Evolutionary conservation across 176 grass and related monocot genomes (phyloP), one percentile per base, ranked within the genome.

Genomic region (Ensete glaucum): DNA sequence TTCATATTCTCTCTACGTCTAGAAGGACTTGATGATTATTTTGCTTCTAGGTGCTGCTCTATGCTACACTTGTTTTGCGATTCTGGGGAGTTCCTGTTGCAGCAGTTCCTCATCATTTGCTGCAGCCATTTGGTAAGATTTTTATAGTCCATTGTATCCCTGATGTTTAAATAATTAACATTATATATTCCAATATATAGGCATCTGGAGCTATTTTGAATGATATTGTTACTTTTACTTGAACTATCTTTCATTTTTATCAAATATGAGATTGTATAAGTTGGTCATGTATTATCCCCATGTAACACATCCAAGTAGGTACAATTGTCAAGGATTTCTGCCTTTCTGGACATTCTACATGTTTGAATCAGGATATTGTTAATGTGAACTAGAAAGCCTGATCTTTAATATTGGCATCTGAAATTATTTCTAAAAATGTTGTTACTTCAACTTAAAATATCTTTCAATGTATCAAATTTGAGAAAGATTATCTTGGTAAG

Each of bases 91-190:
- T 54, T 76, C 90, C 88, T 54, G 82, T 99, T 54, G 81, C 95
- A 58, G 86, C 82, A 55, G 84, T 94, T 72, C 90, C 95, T 65
- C 56, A 94, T 62, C 88, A 94, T 80, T 84, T 97, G 78, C 65
- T 97, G 63, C 93, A 97, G 67, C 90, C 93, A 49, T 97, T 97
- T 22, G 93, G 90, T 97, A 64, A 92, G 5, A n/a, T 52, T 8
- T 51, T 52, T 72, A 72, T 13, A 11, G n/a, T 9, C 1, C 34
- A 16, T 16, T 63, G 25, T 62, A 11, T 12, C 21, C 48, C 25
- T 19, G 6, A 3, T 20, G 2, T 26, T 48, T 9, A 13, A 60
- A 22, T 50, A 62, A 69, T 9, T 16, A 48, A 69, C 9, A 69
- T 60, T 16, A 16, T 60, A 6, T 60, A 5, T 1, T 14, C 13